phyloP scores from a whole-genome alignment of 1,139 yeast species.

The Groenewaldozyma auringiensis region DNA sequence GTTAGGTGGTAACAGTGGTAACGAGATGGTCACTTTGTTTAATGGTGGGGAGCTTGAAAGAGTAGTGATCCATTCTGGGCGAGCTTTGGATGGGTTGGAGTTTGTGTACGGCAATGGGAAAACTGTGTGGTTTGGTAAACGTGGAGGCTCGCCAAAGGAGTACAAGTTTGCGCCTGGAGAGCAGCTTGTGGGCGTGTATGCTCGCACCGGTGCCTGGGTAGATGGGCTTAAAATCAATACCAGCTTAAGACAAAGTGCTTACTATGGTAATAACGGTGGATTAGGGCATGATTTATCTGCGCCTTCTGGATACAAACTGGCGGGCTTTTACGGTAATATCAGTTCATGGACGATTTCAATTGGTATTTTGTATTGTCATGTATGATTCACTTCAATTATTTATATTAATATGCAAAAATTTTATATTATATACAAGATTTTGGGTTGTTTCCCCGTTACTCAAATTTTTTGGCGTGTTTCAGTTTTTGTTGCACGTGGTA shows the following conservation, averaged over 20 bases:
- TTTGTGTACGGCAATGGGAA: slow-evolving; percentile 23
- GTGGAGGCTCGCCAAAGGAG: slow-evolving; percentile 51
- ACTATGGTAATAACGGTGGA: slow-evolving; percentile 58
- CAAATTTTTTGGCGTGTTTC: background rate
- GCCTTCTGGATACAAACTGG: slow-evolving; percentile 50
- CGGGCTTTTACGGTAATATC: slow-evolving; percentile 62
- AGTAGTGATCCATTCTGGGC: slow-evolving; percentile 61
- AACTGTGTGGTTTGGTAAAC: slow-evolving; percentile 51
- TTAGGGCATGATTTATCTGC: slow-evolving; percentile 58
- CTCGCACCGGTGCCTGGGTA: slow-evolving; percentile 80
- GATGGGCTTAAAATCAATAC: slow-evolving; percentile 67
- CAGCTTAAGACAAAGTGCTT: slow-evolving; percentile 33
- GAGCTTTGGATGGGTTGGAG: slow-evolving; percentile 71
- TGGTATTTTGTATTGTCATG: slow-evolving; percentile 33
- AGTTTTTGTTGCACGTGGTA: slow-evolving; percentile 1
- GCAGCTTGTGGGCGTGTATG: slow-evolving; percentile 46
- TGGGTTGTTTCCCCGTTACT: background rate
- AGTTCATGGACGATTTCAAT: slow-evolving; percentile 68
- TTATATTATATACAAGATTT: too few relatives aligned
- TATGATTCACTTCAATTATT: background rate
- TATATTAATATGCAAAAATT: too few relatives aligned
- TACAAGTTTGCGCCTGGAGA: slow-evolving; percentile 53
- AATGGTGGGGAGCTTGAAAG: slow-evolving; percentile 26
- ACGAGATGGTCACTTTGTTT: slow-evolving; percentile 16
- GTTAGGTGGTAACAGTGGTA: slow-evolving; percentile 23